Evolutionary conservation across 2,329 filamentous ascomycete genomes (phyloP).

Genomic region (Parastagonospora nodorum): DNA sequence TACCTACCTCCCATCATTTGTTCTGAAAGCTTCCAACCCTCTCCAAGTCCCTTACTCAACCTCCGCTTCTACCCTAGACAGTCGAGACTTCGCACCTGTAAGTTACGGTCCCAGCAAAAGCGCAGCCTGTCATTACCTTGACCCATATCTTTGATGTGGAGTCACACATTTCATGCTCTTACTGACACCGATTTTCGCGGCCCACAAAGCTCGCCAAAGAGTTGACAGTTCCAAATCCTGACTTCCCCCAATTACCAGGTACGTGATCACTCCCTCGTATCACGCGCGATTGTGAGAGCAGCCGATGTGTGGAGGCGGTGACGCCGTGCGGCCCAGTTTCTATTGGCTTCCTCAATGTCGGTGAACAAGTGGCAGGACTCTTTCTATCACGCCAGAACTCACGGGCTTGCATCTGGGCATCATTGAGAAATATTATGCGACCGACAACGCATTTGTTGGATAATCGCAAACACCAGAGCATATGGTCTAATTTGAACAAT

Average conservation of each 20-base stretch:
- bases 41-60: not conserved
- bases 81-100: not conserved
- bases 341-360: slow-evolving; percentile 6
- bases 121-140: not conserved
- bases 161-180: not conserved
- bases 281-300: slow-evolving; percentile 1
- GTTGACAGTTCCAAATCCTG: not conserved
- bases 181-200: no score
- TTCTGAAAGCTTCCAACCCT: not conserved
- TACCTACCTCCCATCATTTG: not conserved
- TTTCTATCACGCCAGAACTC: no score
- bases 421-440: no score
- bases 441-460: no score
- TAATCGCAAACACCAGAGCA: no score
- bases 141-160: not conserved
- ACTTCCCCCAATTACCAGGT: slow-evolving; percentile 4
- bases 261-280: slow-evolving; percentile 11
- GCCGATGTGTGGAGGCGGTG: slow-evolving; percentile 13
- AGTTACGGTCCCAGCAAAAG: not conserved
- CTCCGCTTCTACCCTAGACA: no score
- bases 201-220: not conserved
- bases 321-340: slow-evolving; percentile 1
- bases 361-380: not conserved
- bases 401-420: no score
- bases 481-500: no score